phyloP scores from a whole-genome alignment of 495 filamentous ascomycete species.

The Chaetomium cochliodes region DNA sequence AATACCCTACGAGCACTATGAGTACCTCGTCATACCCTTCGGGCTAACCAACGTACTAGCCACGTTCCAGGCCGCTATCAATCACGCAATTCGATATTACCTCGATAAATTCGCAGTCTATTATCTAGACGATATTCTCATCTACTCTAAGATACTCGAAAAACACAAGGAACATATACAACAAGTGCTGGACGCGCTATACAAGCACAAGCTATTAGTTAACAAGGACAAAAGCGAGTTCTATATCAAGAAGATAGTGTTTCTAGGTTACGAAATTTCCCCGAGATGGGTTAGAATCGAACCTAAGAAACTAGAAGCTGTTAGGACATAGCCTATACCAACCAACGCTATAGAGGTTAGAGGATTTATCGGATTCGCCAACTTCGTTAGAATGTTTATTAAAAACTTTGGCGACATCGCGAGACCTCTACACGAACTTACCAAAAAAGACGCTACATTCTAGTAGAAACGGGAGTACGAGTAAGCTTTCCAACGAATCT shows the following conservation, averaged over 20 bases:
- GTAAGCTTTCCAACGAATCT: neutral
- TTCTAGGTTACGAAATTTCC: neutral
- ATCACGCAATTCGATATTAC: neutral
- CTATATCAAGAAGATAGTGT: neutral
- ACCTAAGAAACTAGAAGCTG: neutral
- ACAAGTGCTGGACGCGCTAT: neutral
- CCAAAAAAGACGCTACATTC: neutral
- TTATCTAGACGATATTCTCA: constrained; percentile 16
- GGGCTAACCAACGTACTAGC: neutral
- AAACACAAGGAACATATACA: constrained; percentile 7
- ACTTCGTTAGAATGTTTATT: constrained; percentile 7
- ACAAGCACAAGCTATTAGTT: constrained; percentile 5
- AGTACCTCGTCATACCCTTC: neutral
- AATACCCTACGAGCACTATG: neutral
- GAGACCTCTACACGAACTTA: constrained; percentile 4
- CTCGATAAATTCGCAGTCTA: constrained; percentile 11
- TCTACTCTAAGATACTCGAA: constrained; percentile 15
- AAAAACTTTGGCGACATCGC: constrained; percentile 9
- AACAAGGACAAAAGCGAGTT: constrained; percentile 18
- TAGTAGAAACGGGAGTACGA: neutral
- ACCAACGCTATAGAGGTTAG: too few relatives aligned
- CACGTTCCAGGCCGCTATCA: neutral
- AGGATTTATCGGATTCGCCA: neutral
- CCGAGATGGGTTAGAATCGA: neutral
- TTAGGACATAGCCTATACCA: neutral